Base-by-base conservation (phyloP, 495 filamentous ascomycete species). In the Amniculicola lignicola region DNA sequence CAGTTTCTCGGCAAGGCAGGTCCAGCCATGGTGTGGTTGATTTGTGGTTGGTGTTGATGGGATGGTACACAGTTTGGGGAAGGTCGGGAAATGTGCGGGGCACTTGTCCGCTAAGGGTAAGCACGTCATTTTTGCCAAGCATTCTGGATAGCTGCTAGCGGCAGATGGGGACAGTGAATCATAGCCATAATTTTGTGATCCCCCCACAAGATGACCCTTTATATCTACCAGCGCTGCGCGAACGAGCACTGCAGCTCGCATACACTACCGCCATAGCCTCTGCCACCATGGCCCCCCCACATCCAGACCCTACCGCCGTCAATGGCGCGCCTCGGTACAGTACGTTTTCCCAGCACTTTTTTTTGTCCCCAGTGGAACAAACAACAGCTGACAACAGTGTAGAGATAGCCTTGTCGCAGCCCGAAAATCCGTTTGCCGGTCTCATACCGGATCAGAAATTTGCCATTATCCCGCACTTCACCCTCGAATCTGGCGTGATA, bases 401-500 rank as follows among this genome's bases (percentile, higher is more conserved):
- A 86, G 83, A 80, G 73, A 79, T 75, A 72, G 69, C 80, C 69
- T 72, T 71, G 51, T 69, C 73, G 37, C 89, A 96, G 69, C 84
- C 89, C 64, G 92, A 95, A 75, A 98, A 96, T 75, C 90, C 92
- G 19, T 96, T 90, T 69, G 84, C 88, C 46, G 72, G 77, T 29
- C 75, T 98, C 59, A 95, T 98, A 57, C 84, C 88, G 25, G 80
- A 92, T 63, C 93, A 98, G 74, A 77, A 82, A 15, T 85, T 94
- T 59, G 87, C 83, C 29, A 79, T 95, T 28, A 81, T 98, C 49
- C 93, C 93, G 0, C 85, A 79, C 12, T 96, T 95, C 73, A 92
- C 87, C 16, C 87, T 98, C 57, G 93, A 98, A 70, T 96, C 91
- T 12, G 93, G 93, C 16, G 90, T 86, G 24, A 87, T 81, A 1